Conservation (phyloP, 306 rosid species). For the Benincasa hispida region DNA sequence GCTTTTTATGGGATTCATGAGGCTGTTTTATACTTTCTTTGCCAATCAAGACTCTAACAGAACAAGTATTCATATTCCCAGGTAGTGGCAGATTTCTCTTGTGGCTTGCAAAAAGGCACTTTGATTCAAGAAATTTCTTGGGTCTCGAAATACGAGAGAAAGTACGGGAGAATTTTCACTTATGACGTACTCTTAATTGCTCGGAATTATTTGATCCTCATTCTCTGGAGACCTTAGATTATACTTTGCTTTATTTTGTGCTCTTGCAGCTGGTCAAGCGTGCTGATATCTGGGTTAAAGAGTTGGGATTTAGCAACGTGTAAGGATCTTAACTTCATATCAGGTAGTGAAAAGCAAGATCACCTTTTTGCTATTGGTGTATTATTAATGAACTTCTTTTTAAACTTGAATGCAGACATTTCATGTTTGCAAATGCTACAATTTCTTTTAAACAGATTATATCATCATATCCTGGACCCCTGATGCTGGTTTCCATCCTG, state of each 20-base stretch:
- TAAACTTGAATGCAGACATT: slow-evolving; percentile 47
- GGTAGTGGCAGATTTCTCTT: slow-evolving; percentile 88
- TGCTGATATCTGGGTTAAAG: slow-evolving; percentile 70
- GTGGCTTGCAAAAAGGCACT: slow-evolving; percentile 73
- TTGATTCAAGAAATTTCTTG: slow-evolving; percentile 52
- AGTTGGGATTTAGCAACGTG: slow-evolving; percentile 65
- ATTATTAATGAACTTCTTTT: slow-evolving; percentile 7
- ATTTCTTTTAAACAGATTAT: slow-evolving; percentile 63
- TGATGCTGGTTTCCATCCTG: slow-evolving; percentile 68
- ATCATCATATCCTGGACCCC: slow-evolving; percentile 69
- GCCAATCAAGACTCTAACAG: neutral
- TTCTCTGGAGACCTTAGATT: slow-evolving; percentile 2
- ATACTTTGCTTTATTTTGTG: slow-evolving; percentile 5
- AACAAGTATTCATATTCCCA: slow-evolving; percentile 19
- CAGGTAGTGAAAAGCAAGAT: slow-evolving; percentile 1
- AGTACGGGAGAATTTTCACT: slow-evolving; percentile 26
- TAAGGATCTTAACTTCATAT: slow-evolving; percentile 27
- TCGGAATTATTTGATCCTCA: slow-evolving; percentile 6
- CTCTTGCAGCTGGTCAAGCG: slow-evolving; percentile 68
- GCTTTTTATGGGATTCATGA: neutral
- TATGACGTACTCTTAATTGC: neutral
- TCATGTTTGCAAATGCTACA: slow-evolving; percentile 73
- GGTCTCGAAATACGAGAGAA: slow-evolving; percentile 77
- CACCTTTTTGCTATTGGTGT: neutral
- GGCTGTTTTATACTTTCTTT: neutral